Base-by-base conservation (phyloP, 2,329 filamentous ascomycete species). In the Penicillium olsonii region DNA sequence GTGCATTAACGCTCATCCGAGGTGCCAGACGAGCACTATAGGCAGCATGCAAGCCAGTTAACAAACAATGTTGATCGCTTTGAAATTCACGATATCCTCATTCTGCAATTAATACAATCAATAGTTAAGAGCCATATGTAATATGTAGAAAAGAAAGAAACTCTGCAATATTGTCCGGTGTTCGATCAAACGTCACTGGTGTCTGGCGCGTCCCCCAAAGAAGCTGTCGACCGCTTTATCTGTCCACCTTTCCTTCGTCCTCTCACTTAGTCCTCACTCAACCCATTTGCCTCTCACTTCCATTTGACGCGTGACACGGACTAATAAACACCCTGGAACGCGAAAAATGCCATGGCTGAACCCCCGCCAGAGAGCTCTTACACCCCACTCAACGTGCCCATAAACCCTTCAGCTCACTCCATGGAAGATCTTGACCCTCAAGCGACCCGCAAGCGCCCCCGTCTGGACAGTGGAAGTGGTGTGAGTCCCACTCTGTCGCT, bases 371-470 rank as follows among this genome's bases (percentile, higher is more conserved):
- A 73, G 57, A 71, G 65, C 69, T 72, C 67, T 67, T 66, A 65
- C 70, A 66, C 68, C 66, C 68, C 69, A 63, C 69, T 68, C 64
- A 61, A 61, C 62, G 56, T 65, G 59, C 53, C 58, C 53, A 57
- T 63, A 55, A 60, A 54, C 53, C 64, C 69, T 39, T 35, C 38
- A 29, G 29, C 40, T 47, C 57, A 68, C 59, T 61, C 60, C 56
- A 73, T 74, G 72, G 72, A 74, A 67, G 71, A 73, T 54, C 56
- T 55, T 48, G 60, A 68, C 47, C 60, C 67, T 26, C 66, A 71
- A 52, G 63, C 64, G 37, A 72, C 68, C 43, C 69, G 74, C 55
- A 77, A 77, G 68, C 74, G 75, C 52, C 75, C 74, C 55, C 74
- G 74, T 62, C 70, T 76, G 48, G 74, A 76, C 58, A 74, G 71